Evolutionary conservation across 176 grass and related monocot species (phyloP), one percentile per base, ranked within the genome.

Genomic region (Triticum timopheevii): DNA sequence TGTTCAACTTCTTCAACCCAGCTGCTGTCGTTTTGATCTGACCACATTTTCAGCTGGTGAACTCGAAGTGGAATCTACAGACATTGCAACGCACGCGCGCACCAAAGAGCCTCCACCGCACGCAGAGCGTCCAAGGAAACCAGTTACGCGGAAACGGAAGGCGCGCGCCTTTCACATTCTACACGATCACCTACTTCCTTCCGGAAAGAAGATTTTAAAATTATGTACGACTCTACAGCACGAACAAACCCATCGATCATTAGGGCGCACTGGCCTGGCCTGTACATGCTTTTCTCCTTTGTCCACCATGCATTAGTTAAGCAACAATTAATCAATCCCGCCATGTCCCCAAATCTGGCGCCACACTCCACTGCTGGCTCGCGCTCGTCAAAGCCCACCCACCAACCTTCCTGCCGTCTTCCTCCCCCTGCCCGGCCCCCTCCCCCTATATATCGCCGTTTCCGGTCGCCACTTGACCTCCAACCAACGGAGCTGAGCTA

Each of bases 381-480:
- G 20, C 83, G 13, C 34, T 71, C 65, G 84, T 90, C 80, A 83
- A 83, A 81, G 83, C 20, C 17, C 50, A 61, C 62, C 27, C 10
- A 86, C 83, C 89, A 45, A 87, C 89, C 84, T 90, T 87, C 89
- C 89, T 83, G 66, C 84, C 73, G 31, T 65, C 82, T 89, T 83
- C 88, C 85, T 79, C 84, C 44, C 69, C 77, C 23, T 28, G 16
- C n/a, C 38, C 28, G 28, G 28, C 28, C 27, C 10, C 24, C 9
- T 42, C 73, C 73, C 33, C 33, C 33, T 90, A 84, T 84, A 90
- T 87, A 87, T 83, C 33, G 13, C 5, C 31, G 22, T 15, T 73
- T 64, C 78, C 6, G 47, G 16, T 36, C 28, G 33, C 73, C 65
- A 83, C 89, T 87, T 90, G 79, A 83, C 80, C 70, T 77, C 65